A percentile compares a stretch with the other conserved stretches of the same genome.
phyloP scores from a whole-genome alignment of 1,284 basidiomycete species.

The Irpex sp. region DNA sequence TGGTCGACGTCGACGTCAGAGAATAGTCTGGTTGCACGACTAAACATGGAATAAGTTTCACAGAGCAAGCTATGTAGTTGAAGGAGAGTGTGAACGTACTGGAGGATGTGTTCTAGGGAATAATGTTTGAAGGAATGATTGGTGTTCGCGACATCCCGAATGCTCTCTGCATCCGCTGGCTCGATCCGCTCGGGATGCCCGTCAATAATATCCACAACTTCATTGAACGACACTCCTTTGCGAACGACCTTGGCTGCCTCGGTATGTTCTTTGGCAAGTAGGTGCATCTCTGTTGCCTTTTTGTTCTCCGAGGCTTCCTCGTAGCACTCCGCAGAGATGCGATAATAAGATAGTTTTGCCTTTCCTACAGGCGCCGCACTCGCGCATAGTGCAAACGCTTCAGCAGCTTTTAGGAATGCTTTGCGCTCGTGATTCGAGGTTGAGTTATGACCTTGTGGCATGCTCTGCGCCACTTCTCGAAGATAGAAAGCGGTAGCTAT shows the following conservation, averaged over 20 bases:
- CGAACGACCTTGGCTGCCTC: conserved; percentile 44
- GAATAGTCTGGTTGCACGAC: conserved; percentile 50
- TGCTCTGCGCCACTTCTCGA: conserved; percentile 35
- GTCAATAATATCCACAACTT: conserved; percentile 47
- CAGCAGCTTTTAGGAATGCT: conserved; percentile 34
- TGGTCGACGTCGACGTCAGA: conserved; percentile 39
- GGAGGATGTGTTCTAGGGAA: conserved; percentile 37
- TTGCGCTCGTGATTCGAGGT: background rate
- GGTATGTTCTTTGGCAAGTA: conserved; percentile 40
- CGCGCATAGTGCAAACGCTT: conserved; percentile 44
- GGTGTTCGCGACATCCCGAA: conserved; percentile 47
- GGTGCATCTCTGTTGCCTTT: conserved; percentile 44
- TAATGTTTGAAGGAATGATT: conserved; percentile 30
- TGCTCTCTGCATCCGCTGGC: conserved; percentile 31
- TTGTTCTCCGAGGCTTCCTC: conserved; percentile 35
- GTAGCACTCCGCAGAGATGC: conserved; percentile 52
- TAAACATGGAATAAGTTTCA: conserved; percentile 17
- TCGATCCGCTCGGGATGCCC: conserved; percentile 30
- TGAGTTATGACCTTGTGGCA: background rate
- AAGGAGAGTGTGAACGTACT: conserved; percentile 32
- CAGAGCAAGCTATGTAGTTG: background rate
- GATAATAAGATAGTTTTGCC: conserved; percentile 35
- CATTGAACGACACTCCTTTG: conserved; percentile 46
- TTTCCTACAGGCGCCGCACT: conserved; percentile 27
- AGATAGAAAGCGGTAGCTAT: conserved; percentile 45